These are phyloP conservation scores for Achaetomiella virescens DNA, from an alignment of 495 filamentous ascomycete species.

Conservation along the genomic window DNA sequence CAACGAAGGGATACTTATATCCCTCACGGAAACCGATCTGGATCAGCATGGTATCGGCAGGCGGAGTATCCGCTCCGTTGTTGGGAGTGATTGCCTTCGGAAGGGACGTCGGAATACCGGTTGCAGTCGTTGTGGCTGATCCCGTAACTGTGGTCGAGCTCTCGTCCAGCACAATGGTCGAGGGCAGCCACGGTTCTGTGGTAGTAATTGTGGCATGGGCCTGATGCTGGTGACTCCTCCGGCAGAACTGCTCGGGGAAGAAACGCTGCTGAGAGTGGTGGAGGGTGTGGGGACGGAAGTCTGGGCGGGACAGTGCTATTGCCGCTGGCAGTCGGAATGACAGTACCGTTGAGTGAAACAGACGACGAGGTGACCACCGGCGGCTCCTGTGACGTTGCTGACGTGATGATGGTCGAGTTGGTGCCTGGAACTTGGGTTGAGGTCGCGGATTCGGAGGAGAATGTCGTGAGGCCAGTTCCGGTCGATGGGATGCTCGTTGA, in stretches of 20 bases:
- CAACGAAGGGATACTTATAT: conserved; percentile 81
- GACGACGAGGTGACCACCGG: background rate
- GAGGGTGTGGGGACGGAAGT: background rate
- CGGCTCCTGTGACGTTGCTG: background rate
- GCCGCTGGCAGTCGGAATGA: background rate
- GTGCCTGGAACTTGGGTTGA: background rate
- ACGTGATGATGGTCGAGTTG: background rate
- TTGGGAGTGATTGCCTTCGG: conserved; percentile 70
- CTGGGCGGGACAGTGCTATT: conserved; percentile 1
- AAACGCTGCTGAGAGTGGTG: background rate
- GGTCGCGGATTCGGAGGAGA: background rate
- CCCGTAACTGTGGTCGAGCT: conserved; percentile 28
- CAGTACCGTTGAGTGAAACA: background rate
- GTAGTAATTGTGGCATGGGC: conserved; percentile 36
- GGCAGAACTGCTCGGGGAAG: background rate
- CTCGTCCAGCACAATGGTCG: conserved; percentile 38
- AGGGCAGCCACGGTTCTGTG: conserved; percentile 39
- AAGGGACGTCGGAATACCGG: conserved; percentile 54
- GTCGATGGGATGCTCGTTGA: background rate
- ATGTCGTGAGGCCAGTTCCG: background rate
- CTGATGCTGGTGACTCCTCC: conserved; percentile 32
- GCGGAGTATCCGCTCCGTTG: conserved; percentile 28
- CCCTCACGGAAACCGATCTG: conserved; percentile 77
- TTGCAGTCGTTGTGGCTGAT: conserved; percentile 27
- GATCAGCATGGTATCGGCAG: conserved; percentile 59